Base-by-base conservation (phyloP, 208 protist species). In the Leptomonas seymouri region DNA sequence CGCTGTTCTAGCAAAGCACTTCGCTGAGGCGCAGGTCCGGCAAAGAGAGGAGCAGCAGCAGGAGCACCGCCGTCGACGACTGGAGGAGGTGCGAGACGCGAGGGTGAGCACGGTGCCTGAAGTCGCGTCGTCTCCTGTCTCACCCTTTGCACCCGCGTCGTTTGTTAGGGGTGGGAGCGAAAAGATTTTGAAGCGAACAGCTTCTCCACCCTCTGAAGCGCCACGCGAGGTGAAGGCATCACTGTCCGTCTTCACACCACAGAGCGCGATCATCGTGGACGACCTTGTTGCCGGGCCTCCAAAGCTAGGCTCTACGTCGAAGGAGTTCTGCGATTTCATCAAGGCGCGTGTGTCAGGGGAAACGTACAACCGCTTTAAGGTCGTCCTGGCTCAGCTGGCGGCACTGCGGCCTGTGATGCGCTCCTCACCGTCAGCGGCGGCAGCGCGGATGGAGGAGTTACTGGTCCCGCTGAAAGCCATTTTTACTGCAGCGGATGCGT, bases 251-350 rank as follows among this genome's bases (percentile, higher is more conserved):
- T 4, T 48, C 9, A 39, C 34, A 39, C 34, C 34, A 39, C 34
- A 3, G 7, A 39, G 12, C 44, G 44, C 44, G 16, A 16, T 48
- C 4, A 5, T 2, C 48, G 56, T 30, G 1, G 23, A 31, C 23
- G 23, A 28, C 16, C 6, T 30, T 14, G 51, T 20, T 9, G 45
- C 51, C 53, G 34, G 21, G 20, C 62, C 49, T 16, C 28, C 65
- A 2, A 16, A 65, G 1, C 30, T 91, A 8, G 91, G 86, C 18
- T 46, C 71, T 12, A 86, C 78, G 2, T 92, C 91, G 12, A 85
- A 81, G 60, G 87, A 97, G 67, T 94, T 94, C 74, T 94, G 91
- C 76, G 76, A 83, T 14, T 94, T 86, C 79, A 58, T 97, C 11
- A 93, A 93, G 66, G 60, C 66, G 16, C 81, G 72, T 21, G 71